Evolutionary conservation across 495 filamentous ascomycete species (phyloP).

Genomic region (Extremus antarcticus): DNA sequence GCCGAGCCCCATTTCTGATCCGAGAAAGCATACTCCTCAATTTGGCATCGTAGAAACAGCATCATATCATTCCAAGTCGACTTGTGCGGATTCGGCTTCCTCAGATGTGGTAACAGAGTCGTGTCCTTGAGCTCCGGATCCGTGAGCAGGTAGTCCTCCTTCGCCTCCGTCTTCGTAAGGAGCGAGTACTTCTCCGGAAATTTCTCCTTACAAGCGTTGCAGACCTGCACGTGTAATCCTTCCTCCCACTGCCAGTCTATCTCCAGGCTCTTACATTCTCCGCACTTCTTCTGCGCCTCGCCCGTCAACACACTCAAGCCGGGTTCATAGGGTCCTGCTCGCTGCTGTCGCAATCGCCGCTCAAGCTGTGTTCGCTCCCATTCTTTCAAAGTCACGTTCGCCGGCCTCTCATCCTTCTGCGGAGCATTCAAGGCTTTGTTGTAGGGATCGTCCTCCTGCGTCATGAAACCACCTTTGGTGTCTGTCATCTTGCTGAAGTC

Average conservation of each 20-base stretch:
- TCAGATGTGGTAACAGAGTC: constrained; percentile 76
- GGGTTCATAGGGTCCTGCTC: constrained; percentile 77
- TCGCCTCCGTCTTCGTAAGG: constrained; percentile 90
- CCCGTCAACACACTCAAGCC: constrained; percentile 57
- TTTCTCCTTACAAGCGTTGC: constrained; percentile 73
- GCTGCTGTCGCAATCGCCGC: constrained; percentile 54
- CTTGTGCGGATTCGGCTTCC: constrained; percentile 89
- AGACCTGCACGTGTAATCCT: constrained; percentile 58
- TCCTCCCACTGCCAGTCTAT: constrained; percentile 95
- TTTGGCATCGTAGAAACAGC: constrained; percentile 85
- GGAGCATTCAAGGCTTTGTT: constrained; percentile 61
- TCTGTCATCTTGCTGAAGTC: constrained; percentile 97
- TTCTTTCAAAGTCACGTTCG: constrained; percentile 81
- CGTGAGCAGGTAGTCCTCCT: constrained; percentile 89
- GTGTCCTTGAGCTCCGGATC: constrained; percentile 81
- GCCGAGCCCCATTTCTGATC: constrained; percentile 75
- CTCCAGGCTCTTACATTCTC: constrained; percentile 72
- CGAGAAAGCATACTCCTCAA: constrained; percentile 82
- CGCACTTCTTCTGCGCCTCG: constrained; percentile 58
- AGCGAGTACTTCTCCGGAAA: constrained; percentile 83
- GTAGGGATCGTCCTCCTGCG: constrained; percentile 75
- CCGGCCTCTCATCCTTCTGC: constrained; percentile 58
- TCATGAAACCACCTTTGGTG: constrained; percentile 90
- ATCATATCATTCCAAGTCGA: constrained; percentile 97
- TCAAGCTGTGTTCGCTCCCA: constrained; percentile 78